Evolutionary conservation across 306 rosid species (phyloP).

Genomic region (Rosa rugosa): DNA sequence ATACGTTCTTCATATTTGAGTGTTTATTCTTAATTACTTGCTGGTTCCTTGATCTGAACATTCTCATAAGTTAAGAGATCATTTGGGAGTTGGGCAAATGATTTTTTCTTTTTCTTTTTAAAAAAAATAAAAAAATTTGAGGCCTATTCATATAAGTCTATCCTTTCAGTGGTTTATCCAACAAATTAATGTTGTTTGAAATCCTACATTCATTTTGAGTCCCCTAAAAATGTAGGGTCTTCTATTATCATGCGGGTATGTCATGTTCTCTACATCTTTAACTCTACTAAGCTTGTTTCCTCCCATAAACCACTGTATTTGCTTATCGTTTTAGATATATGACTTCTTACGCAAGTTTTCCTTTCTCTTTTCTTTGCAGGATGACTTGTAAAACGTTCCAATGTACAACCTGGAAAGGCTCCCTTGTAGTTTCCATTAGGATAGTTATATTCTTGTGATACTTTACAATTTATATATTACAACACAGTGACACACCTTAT

Average conservation of each 20-base stretch:
- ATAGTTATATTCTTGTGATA: constrained; percentile 40
- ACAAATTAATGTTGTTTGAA: neutral
- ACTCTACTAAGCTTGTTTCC: neutral
- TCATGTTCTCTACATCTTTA: neutral
- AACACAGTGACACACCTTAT: constrained; percentile 25
- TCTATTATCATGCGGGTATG: neutral
- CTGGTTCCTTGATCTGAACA: neutral
- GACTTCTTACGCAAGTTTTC: neutral
- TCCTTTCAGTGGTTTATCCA: neutral
- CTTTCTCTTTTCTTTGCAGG: neutral
- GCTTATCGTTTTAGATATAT: neutral
- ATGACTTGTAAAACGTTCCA: constrained; percentile 16
- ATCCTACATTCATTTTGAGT: neutral
- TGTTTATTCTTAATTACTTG: constrained; percentile 1
- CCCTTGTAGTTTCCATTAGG: constrained; percentile 17
- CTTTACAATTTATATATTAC: constrained; percentile 17
- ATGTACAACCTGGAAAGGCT: constrained; percentile 28
- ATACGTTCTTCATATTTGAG: neutral
- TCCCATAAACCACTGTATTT: neutral
- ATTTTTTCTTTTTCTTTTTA: neutral
- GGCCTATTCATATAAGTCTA: neutral
- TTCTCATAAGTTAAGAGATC: neutral
- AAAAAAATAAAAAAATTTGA: neutral
- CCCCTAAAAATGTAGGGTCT: neutral
- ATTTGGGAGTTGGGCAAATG: neutral